Base-by-base conservation (phyloP, 495 filamentous ascomycete genomes). In the Acidiella bohemica region DNA sequence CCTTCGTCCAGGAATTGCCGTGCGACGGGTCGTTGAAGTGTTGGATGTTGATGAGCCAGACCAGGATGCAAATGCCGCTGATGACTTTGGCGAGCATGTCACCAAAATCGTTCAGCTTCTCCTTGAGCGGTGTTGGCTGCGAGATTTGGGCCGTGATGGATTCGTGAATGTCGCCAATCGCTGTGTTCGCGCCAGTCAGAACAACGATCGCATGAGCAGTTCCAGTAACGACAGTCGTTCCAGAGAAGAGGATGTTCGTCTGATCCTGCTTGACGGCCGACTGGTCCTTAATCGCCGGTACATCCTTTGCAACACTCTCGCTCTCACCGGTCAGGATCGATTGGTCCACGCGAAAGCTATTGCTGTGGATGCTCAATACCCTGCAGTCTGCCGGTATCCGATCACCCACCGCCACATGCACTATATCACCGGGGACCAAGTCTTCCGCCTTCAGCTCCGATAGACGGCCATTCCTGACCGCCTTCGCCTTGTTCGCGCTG, bases 71-170 rank as follows among this genome's bases (percentile, higher is more conserved):
- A 52, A 99, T 99, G 42, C 87, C 76, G 4, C 85, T 94, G 47
- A 99, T 99, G 38, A 96, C 92, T 66, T 96, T 99, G 36, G 92
- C 92, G 36, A 99, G 67, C 63, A 77, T 76, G 58, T 99, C 92
- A 38, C 92, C 92, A 55, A 99, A 99, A 55, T 96, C 85, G 54
- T 99, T 95, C 41, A 99, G 66, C 67, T 99, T 99, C 65, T 96
- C 81, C 67, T 99, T 99, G 57, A 99, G 55, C 7, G 92, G 92
- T 2, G 92, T 99, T 0, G 92, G 92, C 54, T 93, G 83, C 16
- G 90, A 96, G 53, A 99, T 99, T 59, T 99, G 92, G 24, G 87
- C 80, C 1, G 85, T 85, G 54, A 99, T 99, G 63, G 86, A 95
- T 56, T 94, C 87, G 57, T 99, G 92, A 51, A 99, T 99, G 59